Percentiles rank a stretch among this genome's conserved stretches.
These are phyloP conservation scores for Daedaleopsis nitida DNA, from an alignment of 768 basidiomycete species.

Conservation along the genomic window DNA sequence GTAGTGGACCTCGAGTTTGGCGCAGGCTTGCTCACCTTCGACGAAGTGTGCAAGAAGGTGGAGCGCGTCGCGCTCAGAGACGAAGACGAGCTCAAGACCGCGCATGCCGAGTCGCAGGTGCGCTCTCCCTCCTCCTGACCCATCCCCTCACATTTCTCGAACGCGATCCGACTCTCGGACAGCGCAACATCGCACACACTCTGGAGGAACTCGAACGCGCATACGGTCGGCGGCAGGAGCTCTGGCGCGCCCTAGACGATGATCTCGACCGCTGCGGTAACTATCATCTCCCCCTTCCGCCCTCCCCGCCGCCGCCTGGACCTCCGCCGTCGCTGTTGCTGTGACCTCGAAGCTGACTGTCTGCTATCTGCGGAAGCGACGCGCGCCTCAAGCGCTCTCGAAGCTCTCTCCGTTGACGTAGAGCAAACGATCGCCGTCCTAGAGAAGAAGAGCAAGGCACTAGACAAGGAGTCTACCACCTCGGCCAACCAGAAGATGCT, in stretches of 20 bases:
- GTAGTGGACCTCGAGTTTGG: slow-evolving; percentile 32
- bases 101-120: slow-evolving; percentile 48
- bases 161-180: slow-evolving; percentile 38
- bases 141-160: slow-evolving; percentile 45
- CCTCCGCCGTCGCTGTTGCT: neutral
- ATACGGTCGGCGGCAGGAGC: slow-evolving; percentile 46
- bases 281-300: slow-evolving; percentile 3
- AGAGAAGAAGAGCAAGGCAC: slow-evolving; percentile 54
- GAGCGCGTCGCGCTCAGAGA: slow-evolving; percentile 49
- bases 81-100: slow-evolving; percentile 42
- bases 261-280: slow-evolving; percentile 52
- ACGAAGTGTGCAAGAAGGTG: slow-evolving; percentile 54
- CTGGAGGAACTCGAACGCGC: slow-evolving; percentile 50
- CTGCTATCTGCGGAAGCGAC: slow-evolving; percentile 37
- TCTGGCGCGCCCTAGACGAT: slow-evolving; percentile 53
- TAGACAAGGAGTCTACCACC: slow-evolving; percentile 31
- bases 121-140: slow-evolving; percentile 42
- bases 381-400: slow-evolving; percentile 42
- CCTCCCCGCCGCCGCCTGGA: neutral
- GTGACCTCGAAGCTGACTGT: slow-evolving; percentile 7
- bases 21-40: slow-evolving; percentile 52
- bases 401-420: slow-evolving; percentile 49
- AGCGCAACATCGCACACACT: slow-evolving; percentile 48
- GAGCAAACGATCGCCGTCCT: slow-evolving; percentile 53
- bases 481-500: slow-evolving; percentile 33